A percentile compares a stretch with the other conserved stretches of the same genome.
Evolutionary conservation across 257 asterid genomes (phyloP).

Genomic region (Striga asiatica): DNA sequence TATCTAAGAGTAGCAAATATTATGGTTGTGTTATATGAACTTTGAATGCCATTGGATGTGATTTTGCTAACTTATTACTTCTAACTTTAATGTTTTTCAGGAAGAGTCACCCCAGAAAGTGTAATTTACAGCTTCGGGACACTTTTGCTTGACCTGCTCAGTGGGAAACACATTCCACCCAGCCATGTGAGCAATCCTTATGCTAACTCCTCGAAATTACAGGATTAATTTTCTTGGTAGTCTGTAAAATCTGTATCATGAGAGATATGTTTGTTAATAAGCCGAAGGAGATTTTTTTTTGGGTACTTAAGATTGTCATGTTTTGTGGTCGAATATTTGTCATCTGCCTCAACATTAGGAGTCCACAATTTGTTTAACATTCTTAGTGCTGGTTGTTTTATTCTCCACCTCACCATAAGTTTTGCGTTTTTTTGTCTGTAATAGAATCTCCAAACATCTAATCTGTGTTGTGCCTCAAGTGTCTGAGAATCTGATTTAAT

Average conservation of each 20-base stretch:
- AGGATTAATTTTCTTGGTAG: not conserved
- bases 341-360: not conserved
- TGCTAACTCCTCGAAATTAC: conserved; percentile 8
- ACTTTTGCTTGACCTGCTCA: conserved; percentile 87
- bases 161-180: conserved; percentile 96
- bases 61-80: conserved; percentile 5
- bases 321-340: not conserved
- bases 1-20: not conserved
- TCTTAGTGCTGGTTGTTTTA: too few relatives aligned
- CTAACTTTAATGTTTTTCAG: conserved; percentile 30
- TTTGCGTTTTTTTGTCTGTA: too few relatives aligned
- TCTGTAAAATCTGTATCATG: not conserved
- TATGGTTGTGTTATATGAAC: not conserved
- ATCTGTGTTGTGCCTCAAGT: too few relatives aligned
- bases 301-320: not conserved
- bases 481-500: not conserved
- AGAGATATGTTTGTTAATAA: not conserved
- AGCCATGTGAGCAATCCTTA: conserved; percentile 61
- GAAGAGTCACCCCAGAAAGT: conserved; percentile 85
- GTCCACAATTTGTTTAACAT: not conserved
- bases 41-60: not conserved
- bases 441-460: too few relatives aligned
- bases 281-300: not conserved
- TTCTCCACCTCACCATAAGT: too few relatives aligned
- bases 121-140: conserved; percentile 91